Conservation (phyloP, 2,329 filamentous ascomycete genomes). For the Cercospora sojina region DNA sequence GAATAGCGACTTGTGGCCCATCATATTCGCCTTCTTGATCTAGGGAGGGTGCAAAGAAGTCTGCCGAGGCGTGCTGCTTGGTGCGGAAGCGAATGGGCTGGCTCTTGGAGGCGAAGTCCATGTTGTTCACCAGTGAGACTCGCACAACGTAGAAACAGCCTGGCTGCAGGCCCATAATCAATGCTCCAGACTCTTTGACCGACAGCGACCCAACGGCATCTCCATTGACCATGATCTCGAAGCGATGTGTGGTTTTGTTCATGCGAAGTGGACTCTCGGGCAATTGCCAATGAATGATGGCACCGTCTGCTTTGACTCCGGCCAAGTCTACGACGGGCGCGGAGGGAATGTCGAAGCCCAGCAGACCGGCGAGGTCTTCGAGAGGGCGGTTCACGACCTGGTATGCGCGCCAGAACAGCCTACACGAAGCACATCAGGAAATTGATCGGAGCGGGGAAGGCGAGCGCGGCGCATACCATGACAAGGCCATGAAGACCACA, state of each 20-base stretch:
- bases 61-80: constrained; percentile 43
- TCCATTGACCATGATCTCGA: constrained; percentile 90
- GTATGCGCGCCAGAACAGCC: constrained; percentile 75
- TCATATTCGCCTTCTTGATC: constrained; percentile 39
- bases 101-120: constrained; percentile 90
- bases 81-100: constrained; percentile 81
- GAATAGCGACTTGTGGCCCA: constrained; percentile 50
- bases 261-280: constrained; percentile 42
- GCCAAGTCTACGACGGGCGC: constrained; percentile 86
- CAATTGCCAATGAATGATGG: constrained; percentile 85
- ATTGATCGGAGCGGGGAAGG: background rate
- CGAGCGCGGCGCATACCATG: constrained; percentile 20
- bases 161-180: constrained; percentile 81
- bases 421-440: constrained; percentile 10
- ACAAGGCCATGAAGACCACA: constrained; percentile 26
- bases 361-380: constrained; percentile 41
- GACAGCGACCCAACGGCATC: constrained; percentile 76
- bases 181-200: constrained; percentile 80
- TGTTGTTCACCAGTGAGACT: constrained; percentile 84
- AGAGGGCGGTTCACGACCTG: constrained; percentile 89
- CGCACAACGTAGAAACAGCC: constrained; percentile 90
- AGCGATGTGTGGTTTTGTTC: constrained; percentile 70
- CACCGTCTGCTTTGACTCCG: constrained; percentile 81
- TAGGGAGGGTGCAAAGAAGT: constrained; percentile 42
- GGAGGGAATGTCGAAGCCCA: constrained; percentile 90